Evolutionary conservation across 1,284 basidiomycete genomes (phyloP).

Genomic region (Athelia sp.): DNA sequence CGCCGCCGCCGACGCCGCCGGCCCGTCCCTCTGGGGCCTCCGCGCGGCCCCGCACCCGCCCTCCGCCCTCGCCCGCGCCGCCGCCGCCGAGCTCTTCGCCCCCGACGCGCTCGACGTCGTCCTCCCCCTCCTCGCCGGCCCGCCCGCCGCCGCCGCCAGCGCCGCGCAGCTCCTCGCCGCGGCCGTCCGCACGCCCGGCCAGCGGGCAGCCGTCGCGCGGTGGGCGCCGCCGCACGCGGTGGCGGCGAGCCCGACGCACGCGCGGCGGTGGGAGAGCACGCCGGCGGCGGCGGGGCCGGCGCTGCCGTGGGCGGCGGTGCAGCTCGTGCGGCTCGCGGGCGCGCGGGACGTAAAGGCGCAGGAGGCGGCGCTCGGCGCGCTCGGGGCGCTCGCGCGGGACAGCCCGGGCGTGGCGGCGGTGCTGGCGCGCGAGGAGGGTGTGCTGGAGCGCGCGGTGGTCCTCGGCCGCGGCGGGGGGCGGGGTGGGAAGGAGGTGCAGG

Average conservation of each 20-base stretch:
- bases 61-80: too few species aligned
- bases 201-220: constrained; percentile 54
- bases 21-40: constrained; percentile 64
- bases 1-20: constrained; percentile 57
- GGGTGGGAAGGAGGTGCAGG: constrained; percentile 50
- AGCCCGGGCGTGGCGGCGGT: constrained; percentile 47
- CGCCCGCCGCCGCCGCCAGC: constrained; percentile 33
- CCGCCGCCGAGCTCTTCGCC: constrained; percentile 35
- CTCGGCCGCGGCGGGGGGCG: constrained; percentile 61
- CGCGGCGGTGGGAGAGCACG: constrained; percentile 10
- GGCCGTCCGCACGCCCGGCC: constrained; percentile 43
- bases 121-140: constrained; percentile 56
- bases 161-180: constrained; percentile 55
- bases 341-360: constrained; percentile 58
- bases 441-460: constrained; percentile 30
- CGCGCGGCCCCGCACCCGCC: constrained; percentile 32
- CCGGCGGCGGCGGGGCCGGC: constrained; percentile 41
- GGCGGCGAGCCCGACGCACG: constrained; percentile 51
- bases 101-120: constrained; percentile 61
- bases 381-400: constrained; percentile 70
- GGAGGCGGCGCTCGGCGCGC: constrained; percentile 64
- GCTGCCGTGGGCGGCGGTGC: constrained; percentile 54
- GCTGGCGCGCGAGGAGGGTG: constrained; percentile 18
- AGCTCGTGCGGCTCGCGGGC: constrained; percentile 41
- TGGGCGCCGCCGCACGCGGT: constrained; percentile 66